A percentile compares a stretch with the other conserved stretches of the same genome.
Conservation (phyloP, 2,329 filamentous ascomycete genomes). For the Zymoseptoria brevis region DNA sequence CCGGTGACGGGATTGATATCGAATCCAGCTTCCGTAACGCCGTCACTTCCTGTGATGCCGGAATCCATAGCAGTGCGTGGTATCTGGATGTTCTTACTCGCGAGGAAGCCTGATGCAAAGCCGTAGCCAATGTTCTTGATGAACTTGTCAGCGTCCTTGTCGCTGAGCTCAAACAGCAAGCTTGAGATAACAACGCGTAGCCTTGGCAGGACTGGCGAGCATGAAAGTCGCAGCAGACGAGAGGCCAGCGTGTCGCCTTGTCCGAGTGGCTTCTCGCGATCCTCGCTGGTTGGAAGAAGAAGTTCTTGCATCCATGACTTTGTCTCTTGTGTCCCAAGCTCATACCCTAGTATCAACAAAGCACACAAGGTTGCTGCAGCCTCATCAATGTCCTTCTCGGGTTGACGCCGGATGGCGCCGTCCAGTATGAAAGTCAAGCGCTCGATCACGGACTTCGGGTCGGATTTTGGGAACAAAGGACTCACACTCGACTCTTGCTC, state of each 20-base stretch:
- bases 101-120: constrained; percentile 82
- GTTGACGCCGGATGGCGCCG: constrained; percentile 55
- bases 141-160: constrained; percentile 68
- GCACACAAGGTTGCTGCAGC: constrained; percentile 51
- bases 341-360: constrained; percentile 64
- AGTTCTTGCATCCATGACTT: constrained; percentile 55
- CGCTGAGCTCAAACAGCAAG: constrained; percentile 80
- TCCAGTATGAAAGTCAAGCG: constrained; percentile 65
- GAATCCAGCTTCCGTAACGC: constrained; percentile 23
- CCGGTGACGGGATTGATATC: constrained; percentile 78
- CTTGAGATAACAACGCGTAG: constrained; percentile 67
- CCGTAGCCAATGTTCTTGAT: constrained; percentile 92
- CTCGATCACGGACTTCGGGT: constrained; percentile 52
- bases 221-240: constrained; percentile 68
- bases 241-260: constrained; percentile 66
- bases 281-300: constrained; percentile 68
- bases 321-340: constrained; percentile 58
- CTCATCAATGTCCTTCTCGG: constrained; percentile 63
- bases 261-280: constrained; percentile 71
- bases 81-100: constrained; percentile 72
- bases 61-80: constrained; percentile 58
- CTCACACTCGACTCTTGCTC: constrained; percentile 27
- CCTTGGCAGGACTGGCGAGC: constrained; percentile 61
- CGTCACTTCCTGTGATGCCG: constrained; percentile 31
- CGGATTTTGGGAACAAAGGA: constrained; percentile 59